Evolutionary conservation across 1,284 basidiomycete genomes (phyloP).

Genomic region (Leccinum glutinopallens): DNA sequence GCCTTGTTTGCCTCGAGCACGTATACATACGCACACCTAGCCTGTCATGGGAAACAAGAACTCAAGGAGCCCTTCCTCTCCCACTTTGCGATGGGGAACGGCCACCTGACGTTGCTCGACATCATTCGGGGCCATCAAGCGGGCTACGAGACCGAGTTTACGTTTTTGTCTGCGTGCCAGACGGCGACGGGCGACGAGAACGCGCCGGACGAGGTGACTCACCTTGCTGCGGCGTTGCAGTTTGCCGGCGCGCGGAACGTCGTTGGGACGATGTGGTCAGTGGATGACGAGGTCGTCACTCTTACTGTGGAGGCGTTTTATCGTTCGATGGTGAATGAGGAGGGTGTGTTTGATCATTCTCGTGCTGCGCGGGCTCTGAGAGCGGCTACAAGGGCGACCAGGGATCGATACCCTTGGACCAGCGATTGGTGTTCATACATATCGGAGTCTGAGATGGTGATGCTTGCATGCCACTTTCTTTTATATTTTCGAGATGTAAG

Average conservation of each 20-base stretch:
- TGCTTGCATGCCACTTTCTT: not conserved
- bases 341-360: slow-evolving; percentile 22
- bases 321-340: slow-evolving; percentile 19
- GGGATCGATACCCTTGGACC: slow-evolving; percentile 22
- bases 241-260: slow-evolving; percentile 40
- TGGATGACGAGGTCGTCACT: slow-evolving; percentile 22
- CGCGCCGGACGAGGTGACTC: slow-evolving; percentile 37
- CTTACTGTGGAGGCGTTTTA: slow-evolving; percentile 26
- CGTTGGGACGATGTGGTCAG: slow-evolving; percentile 42
- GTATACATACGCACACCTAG: slow-evolving; percentile 23
- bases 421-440: slow-evolving; percentile 24
- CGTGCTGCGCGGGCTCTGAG: slow-evolving; percentile 24
- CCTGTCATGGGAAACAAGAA: slow-evolving; percentile 25
- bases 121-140: slow-evolving; percentile 32
- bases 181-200: slow-evolving; percentile 26
- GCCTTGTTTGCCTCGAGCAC: slow-evolving; percentile 15
- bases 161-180: slow-evolving; percentile 30
- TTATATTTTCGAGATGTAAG: not conserved
- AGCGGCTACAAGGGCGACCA: slow-evolving; percentile 15
- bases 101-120: slow-evolving; percentile 24
- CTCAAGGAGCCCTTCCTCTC: slow-evolving; percentile 18
- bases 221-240: slow-evolving; percentile 39
- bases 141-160: slow-evolving; percentile 32
- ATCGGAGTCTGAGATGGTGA: slow-evolving; percentile 14
- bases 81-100: slow-evolving; percentile 25